phyloP scores from a whole-genome alignment of 805 yeast species.

The Nakazawaea wickerhamii region DNA sequence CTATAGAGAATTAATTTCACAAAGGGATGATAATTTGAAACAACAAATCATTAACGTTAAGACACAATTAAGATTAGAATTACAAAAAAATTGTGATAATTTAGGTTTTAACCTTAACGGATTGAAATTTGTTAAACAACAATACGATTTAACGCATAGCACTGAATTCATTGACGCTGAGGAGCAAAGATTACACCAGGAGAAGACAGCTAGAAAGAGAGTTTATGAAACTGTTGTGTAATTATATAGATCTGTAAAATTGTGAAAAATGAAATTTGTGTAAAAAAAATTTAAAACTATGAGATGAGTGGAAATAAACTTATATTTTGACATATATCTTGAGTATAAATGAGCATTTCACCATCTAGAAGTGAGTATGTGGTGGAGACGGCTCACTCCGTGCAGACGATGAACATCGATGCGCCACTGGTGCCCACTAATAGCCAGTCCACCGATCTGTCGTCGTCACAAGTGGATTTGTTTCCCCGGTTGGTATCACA shows the following conservation, averaged over 20 bases:
- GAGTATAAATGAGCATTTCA: neutral
- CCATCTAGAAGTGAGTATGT: neutral
- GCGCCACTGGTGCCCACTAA: neutral
- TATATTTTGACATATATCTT: too few species aligned
- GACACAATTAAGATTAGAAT: slow-evolving; percentile 49
- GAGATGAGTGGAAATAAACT: neutral
- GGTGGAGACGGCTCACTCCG: slow-evolving; percentile 1
- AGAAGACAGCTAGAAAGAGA: slow-evolving; percentile 62
- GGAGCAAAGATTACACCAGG: slow-evolving; percentile 49
- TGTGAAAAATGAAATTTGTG: neutral
- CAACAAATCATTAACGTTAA: slow-evolving; percentile 62
- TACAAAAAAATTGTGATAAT: slow-evolving; percentile 46
- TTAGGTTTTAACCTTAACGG: slow-evolving; percentile 87
- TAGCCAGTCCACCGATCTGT: too few species aligned
- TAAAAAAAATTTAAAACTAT: neutral
- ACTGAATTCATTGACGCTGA: slow-evolving; percentile 67
- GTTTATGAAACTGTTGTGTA: slow-evolving; percentile 51
- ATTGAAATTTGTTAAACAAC: slow-evolving; percentile 61
- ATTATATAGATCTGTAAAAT: neutral
- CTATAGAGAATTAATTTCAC: slow-evolving; percentile 71
- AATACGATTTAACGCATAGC: slow-evolving; percentile 76
- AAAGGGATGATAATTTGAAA: slow-evolving; percentile 59
- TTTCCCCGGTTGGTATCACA: too few species aligned
- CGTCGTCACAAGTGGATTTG: too few species aligned
- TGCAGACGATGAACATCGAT: slow-evolving; percentile 8